These are phyloP conservation scores for Mucor irregularis DNA, from an alignment of 371 early-diverging fungal species.

Conservation along the genomic window DNA sequence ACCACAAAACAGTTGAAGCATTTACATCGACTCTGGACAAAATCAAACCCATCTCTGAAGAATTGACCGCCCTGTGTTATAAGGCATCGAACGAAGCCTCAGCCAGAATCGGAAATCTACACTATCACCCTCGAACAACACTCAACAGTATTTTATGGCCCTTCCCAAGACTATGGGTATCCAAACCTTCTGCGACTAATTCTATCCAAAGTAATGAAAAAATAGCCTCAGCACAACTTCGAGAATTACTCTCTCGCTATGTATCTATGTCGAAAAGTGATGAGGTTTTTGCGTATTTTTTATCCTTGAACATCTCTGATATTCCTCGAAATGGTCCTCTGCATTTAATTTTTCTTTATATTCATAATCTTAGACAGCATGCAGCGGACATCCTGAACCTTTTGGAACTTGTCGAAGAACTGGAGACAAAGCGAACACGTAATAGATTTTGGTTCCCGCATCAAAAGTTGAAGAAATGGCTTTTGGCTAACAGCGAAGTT, in stretches of 20 bases:
- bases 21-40: constrained; percentile 1
- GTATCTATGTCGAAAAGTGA: constrained; percentile 5
- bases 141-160: constrained; percentile 41
- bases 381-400: constrained; percentile 10
- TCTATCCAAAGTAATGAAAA: not conserved
- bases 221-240: not conserved
- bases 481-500: constrained; percentile 8
- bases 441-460: constrained; percentile 28
- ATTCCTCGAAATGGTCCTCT: constrained; percentile 25
- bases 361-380: constrained; percentile 25
- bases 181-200: not conserved
- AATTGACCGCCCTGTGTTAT: constrained; percentile 7
- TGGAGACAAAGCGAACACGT: constrained; percentile 15
- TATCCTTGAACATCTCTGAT: constrained; percentile 8
- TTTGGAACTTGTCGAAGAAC: constrained; percentile 16
- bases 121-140: constrained; percentile 19
- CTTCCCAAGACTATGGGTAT: constrained; percentile 32
- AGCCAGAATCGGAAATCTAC: constrained; percentile 1
- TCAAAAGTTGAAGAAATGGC: constrained; percentile 29
- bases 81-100: constrained; percentile 9
- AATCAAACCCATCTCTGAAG: not conserved
- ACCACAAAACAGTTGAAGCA: constrained; percentile 11
- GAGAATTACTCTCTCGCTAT: not conserved
- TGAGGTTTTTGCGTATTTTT: constrained; percentile 10
- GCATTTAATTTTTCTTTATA: constrained; percentile 25